Evolutionary conservation across 2,329 filamentous ascomycete species (phyloP).

Genomic region (Parastagonospora avenae): DNA sequence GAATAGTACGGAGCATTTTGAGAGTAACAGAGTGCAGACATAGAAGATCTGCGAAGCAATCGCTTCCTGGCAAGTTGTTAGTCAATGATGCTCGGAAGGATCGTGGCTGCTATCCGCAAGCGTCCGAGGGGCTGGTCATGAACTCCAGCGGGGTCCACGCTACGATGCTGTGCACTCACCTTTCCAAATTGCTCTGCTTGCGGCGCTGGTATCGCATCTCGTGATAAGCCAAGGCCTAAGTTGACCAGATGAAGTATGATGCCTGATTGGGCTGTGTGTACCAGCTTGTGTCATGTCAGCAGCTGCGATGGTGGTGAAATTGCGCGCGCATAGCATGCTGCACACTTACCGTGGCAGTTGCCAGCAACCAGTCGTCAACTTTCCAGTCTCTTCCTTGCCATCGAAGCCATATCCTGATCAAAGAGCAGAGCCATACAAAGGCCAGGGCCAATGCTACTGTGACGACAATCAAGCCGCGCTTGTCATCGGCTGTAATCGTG

Average conservation of each 20-base stretch:
- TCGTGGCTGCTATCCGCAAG: background rate
- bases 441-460: constrained; percentile 31
- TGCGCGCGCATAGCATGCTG: background rate
- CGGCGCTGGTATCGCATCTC: constrained; percentile 13
- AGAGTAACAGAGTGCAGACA: constrained; percentile 31
- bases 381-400: constrained; percentile 35
- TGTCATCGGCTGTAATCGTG: constrained; percentile 35
- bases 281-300: constrained; percentile 21
- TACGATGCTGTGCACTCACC: constrained; percentile 17
- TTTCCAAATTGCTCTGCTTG: constrained; percentile 29
- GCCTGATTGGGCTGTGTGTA: constrained; percentile 33
- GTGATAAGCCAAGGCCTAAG: constrained; percentile 30
- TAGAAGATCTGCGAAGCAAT: constrained; percentile 40
- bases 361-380: constrained; percentile 36
- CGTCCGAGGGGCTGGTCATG: constrained; percentile 13
- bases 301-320: background rate
- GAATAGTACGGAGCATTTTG: constrained; percentile 35
- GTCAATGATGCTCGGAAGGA: background rate
- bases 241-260: constrained; percentile 31
- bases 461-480: constrained; percentile 42
- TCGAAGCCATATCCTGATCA: constrained; percentile 40
- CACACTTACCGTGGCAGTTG: constrained; percentile 25
- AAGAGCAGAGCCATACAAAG: constrained; percentile 37
- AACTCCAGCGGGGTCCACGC: constrained; percentile 12
- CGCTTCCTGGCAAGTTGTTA: constrained; percentile 31